Percentiles rank a stretch among this genome's conserved stretches.
These are phyloP conservation scores for Digitaria exilis DNA, from an alignment of 202 grass and related monocot genomes.

Conservation along the genomic window DNA sequence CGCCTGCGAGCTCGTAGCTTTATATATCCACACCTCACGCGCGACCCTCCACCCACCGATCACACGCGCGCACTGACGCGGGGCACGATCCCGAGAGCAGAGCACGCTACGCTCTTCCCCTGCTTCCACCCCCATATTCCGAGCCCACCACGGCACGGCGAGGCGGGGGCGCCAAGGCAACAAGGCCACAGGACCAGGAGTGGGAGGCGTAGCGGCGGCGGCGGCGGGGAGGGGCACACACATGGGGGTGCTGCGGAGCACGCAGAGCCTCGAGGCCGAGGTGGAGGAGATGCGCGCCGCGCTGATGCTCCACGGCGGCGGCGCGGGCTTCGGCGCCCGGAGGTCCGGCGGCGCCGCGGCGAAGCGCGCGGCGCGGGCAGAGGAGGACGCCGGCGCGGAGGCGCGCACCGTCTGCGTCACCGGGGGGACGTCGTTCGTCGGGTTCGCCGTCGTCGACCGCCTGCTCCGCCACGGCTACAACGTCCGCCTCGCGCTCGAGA, in stretches of 20 bases:
- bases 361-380: slow-evolving; percentile 43
- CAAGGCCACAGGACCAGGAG: not conserved
- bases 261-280: slow-evolving; percentile 84
- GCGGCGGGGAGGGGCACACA: not conserved
- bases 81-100: not conserved
- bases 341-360: slow-evolving; percentile 26
- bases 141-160: slow-evolving; percentile 15
- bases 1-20: too few relatives aligned
- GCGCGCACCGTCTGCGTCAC: slow-evolving; percentile 81
- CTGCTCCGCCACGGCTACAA: slow-evolving; percentile 83
- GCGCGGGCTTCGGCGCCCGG: slow-evolving; percentile 40
- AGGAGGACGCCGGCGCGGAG: slow-evolving; percentile 36
- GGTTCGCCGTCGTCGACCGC: slow-evolving; percentile 86
- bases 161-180: slow-evolving; percentile 32
- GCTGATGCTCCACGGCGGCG: slow-evolving; percentile 42
- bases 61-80: not conserved
- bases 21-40: slow-evolving; percentile 8
- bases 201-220: not conserved
- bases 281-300: slow-evolving; percentile 82
- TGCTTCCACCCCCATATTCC: not conserved
- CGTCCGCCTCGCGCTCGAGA: slow-evolving; percentile 90
- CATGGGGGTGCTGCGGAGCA: slow-evolving; percentile 93
- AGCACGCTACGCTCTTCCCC: not conserved
- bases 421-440: slow-evolving; percentile 77
- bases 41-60: slow-evolving; percentile 16